phyloP scores from a whole-genome alignment of 2,329 filamentous ascomycete species.

The Cordyceps farinosa region DNA sequence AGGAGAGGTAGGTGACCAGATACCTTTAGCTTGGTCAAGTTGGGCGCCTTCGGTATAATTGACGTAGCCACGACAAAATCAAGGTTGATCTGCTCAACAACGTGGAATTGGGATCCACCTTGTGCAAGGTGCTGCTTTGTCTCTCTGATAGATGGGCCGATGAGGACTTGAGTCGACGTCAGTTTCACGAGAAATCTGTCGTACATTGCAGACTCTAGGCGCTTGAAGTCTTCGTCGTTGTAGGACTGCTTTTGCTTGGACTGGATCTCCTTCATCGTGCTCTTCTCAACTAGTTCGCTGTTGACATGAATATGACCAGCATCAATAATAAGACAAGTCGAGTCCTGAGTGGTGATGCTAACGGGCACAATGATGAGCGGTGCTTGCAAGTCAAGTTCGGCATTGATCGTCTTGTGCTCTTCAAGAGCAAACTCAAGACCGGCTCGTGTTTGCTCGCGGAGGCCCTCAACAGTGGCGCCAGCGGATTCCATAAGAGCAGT shows the following conservation, averaged over 20 bases:
- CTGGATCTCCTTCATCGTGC: slow-evolving; percentile 85
- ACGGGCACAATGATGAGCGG: slow-evolving; percentile 95
- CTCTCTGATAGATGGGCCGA: slow-evolving; percentile 87
- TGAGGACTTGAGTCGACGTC: slow-evolving; percentile 90
- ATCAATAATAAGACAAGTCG: slow-evolving; percentile 89
- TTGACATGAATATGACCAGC: slow-evolving; percentile 93
- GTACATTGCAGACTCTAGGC: slow-evolving; percentile 91
- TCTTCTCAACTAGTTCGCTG: slow-evolving; percentile 88
- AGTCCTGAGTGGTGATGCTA: slow-evolving; percentile 75
- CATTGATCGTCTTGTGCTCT: slow-evolving; percentile 97
- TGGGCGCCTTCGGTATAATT: slow-evolving; percentile 92
- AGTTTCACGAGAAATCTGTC: slow-evolving; percentile 94
- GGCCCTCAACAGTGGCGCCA: slow-evolving; percentile 89
- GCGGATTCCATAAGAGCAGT: slow-evolving; percentile 92
- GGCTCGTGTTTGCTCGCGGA: slow-evolving; percentile 91
- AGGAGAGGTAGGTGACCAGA: slow-evolving; percentile 89
- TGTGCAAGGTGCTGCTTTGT: slow-evolving; percentile 78
- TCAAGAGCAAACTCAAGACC: slow-evolving; percentile 94
- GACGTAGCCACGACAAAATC: slow-evolving; percentile 95
- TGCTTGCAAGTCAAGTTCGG: slow-evolving; percentile 90
- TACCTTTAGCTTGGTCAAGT: slow-evolving; percentile 85
- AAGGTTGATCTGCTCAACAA: slow-evolving; percentile 96
- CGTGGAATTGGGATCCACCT: slow-evolving; percentile 70
- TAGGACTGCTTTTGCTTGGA: slow-evolving; percentile 85
- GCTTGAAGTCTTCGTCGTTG: slow-evolving; percentile 82